Evolutionary conservation across 371 early-diverging fungal genomes (phyloP).

Genomic region (Mortierella sp.): DNA sequence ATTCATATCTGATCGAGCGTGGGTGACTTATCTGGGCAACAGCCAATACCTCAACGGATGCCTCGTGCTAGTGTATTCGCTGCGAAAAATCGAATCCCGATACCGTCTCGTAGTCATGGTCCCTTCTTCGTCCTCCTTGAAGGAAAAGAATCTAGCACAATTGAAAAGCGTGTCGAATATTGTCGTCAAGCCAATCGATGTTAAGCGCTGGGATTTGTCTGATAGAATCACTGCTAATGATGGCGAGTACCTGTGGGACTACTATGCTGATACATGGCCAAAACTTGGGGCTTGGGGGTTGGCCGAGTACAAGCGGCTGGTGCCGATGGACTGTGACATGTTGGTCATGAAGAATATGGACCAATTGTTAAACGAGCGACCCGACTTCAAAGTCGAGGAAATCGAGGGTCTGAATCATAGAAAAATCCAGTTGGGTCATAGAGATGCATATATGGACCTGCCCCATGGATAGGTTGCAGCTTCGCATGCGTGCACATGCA

Average conservation of each 20-base stretch:
- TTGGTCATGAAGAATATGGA: slow-evolving; percentile 44
- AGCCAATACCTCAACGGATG: slow-evolving; percentile 16
- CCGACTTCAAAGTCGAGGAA: neutral
- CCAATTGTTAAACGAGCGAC: slow-evolving; percentile 43
- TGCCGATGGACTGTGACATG: slow-evolving; percentile 47
- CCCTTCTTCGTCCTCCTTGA: slow-evolving; percentile 10
- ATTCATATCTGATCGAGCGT: slow-evolving; percentile 10
- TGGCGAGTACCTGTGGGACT: slow-evolving; percentile 39
- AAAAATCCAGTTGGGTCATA: slow-evolving; percentile 8
- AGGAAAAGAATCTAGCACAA: neutral
- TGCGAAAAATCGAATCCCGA: slow-evolving; percentile 14
- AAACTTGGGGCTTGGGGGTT: slow-evolving; percentile 43
- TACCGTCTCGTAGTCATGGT: slow-evolving; percentile 38
- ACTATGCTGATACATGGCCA: slow-evolving; percentile 55
- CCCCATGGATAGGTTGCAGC: slow-evolving; percentile 59
- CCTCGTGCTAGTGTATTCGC: slow-evolving; percentile 25
- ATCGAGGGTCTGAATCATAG: slow-evolving; percentile 3
- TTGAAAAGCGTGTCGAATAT: slow-evolving; percentile 8
- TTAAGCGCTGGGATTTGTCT: neutral
- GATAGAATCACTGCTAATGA: slow-evolving; percentile 24
- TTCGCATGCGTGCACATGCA: slow-evolving; percentile 65
- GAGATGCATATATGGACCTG: slow-evolving; percentile 20
- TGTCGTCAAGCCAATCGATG: slow-evolving; percentile 2
- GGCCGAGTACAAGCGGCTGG: slow-evolving; percentile 33
- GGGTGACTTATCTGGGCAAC: slow-evolving; percentile 24